These are phyloP conservation scores for Ophiostoma tasmaniense DNA, from an alignment of 2,329 filamentous ascomycete species.

Conservation along the genomic window DNA sequence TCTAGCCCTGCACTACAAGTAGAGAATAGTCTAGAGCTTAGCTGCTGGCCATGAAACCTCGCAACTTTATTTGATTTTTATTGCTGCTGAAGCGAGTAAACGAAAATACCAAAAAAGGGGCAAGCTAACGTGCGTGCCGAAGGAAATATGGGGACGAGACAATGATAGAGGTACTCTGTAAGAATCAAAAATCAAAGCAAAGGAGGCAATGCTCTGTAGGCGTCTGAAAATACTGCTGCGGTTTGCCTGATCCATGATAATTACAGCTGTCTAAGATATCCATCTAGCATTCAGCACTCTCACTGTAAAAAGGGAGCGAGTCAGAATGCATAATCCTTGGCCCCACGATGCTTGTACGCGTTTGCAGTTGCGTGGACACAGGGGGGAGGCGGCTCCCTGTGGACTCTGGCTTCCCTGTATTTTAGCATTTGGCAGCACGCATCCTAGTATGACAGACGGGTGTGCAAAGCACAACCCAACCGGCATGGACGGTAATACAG, in stretches of 20 bases:
- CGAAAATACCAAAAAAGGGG: not conserved
- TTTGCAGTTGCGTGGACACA: conserved; percentile 6
- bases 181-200: not conserved
- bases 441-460: not conserved
- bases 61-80: not conserved
- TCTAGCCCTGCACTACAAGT: not conserved
- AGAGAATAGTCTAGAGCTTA: not conserved
- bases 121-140: not conserved
- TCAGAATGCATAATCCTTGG: not conserved
- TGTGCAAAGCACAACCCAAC: not conserved
- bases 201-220: not conserved
- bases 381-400: not conserved
- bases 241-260: not conserved
- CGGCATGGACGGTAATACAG: not conserved
- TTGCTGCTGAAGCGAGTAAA: not conserved
- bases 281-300: not conserved
- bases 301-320: not conserved
- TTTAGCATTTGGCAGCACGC: not conserved
- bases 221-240: not conserved
- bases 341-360: conserved; percentile 3
- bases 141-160: not conserved
- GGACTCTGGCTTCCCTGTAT: not conserved
- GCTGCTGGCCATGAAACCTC: not conserved
- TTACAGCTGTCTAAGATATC: not conserved
- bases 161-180: not conserved